Evolutionary conservation across 192 early-diverging fungal species (phyloP).

Genomic region (Rhizoclosmatium sp.): DNA sequence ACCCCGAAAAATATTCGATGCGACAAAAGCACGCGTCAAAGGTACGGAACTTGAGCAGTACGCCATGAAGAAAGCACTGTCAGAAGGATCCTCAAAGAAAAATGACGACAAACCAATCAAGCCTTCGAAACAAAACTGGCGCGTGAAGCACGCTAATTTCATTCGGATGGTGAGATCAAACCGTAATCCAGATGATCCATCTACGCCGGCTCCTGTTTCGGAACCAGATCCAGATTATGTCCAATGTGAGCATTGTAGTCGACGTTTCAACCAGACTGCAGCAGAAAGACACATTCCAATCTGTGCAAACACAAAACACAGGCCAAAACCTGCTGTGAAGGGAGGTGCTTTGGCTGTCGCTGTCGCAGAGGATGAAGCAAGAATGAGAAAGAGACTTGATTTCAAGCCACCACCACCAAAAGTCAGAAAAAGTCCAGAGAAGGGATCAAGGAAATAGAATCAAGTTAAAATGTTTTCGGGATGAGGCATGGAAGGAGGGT

Average conservation of each 20-base stretch:
- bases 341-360: background rate
- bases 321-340: slow-evolving; percentile 31
- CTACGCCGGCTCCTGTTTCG: background rate
- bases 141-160: slow-evolving; percentile 56
- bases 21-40: slow-evolving; percentile 52
- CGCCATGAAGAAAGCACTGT: slow-evolving; percentile 13
- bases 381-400: slow-evolving; percentile 36
- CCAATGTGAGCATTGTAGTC: slow-evolving; percentile 50
- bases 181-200: slow-evolving; percentile 19
- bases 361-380: slow-evolving; percentile 36
- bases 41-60: slow-evolving; percentile 66
- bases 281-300: slow-evolving; percentile 61
- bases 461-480: too few relatives aligned
- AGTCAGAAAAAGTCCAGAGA: slow-evolving; percentile 21
- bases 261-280: slow-evolving; percentile 61
- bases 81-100: slow-evolving; percentile 2
- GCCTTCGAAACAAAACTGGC: slow-evolving; percentile 51
- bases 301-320: slow-evolving; percentile 55
- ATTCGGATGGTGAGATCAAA: slow-evolving; percentile 56
- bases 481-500: too few relatives aligned
- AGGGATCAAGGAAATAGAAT: slow-evolving; percentile 13
- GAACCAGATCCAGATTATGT: slow-evolving; percentile 59
- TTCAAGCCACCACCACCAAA: slow-evolving; percentile 39
- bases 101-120: background rate
- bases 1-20: slow-evolving; percentile 58